These are phyloP conservation scores for Fraxinus platypoda DNA, from an alignment of 305 asterid genomes.

Conservation along the genomic window DNA sequence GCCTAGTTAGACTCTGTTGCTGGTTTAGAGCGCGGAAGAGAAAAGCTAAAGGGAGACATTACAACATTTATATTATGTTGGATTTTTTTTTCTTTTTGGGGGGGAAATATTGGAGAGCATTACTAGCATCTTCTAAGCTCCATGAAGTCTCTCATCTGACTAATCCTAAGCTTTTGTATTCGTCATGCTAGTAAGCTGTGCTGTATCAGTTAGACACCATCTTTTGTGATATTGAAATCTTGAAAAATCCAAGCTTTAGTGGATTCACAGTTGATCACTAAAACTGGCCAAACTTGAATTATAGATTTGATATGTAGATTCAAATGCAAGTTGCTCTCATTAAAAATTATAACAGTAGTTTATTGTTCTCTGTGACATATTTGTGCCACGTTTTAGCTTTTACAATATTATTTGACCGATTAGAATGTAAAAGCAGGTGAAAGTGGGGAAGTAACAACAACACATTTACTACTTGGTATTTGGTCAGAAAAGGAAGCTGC, in stretches of 20 bases:
- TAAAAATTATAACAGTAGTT: neutral
- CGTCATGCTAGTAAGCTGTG: neutral
- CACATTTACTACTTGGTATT: conserved; percentile 75
- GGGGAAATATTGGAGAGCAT: neutral
- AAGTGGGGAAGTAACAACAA: conserved; percentile 67
- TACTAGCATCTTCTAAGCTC: neutral
- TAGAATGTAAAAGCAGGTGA: conserved; percentile 50
- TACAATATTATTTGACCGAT: neutral
- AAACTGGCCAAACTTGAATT: neutral
- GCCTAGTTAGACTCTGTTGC: neutral
- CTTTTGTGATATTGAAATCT: neutral
- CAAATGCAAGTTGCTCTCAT: conserved; percentile 2
- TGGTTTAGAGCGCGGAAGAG: neutral
- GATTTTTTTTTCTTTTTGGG: neutral
- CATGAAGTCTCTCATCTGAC: neutral
- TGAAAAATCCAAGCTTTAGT: neutral
- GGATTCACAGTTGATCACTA: neutral
- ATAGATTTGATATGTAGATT: neutral
- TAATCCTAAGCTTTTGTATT: neutral
- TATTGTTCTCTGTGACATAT: conserved; percentile 6
- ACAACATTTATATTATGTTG: neutral
- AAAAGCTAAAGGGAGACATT: neutral
- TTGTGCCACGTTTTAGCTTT: neutral
- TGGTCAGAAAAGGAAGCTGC: conserved; percentile 85
- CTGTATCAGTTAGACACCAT: neutral